Conservation (phyloP, 768 basidiomycete species). For the Mycena haematopus region DNA sequence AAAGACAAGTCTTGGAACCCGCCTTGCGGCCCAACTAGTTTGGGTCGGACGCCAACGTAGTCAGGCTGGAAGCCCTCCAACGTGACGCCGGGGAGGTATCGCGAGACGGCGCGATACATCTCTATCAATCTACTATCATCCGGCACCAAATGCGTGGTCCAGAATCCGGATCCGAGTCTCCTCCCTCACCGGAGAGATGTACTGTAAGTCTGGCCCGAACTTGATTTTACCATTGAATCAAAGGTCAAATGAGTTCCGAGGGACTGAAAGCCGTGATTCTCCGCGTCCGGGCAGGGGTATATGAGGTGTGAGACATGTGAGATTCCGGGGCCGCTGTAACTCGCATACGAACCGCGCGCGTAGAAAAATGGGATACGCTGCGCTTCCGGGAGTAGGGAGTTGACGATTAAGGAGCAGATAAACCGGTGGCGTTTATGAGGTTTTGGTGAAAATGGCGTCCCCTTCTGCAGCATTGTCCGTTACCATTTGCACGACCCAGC, state of each 20-base stretch:
- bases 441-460: conserved; percentile 75
- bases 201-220: conserved; percentile 94
- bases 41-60: conserved; percentile 88
- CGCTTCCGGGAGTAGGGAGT: conserved; percentile 65
- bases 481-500: conserved; percentile 89
- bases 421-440: conserved; percentile 85
- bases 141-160: conserved; percentile 70
- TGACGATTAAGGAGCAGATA: conserved; percentile 74
- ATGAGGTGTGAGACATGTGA: conserved; percentile 74
- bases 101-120: conserved; percentile 76
- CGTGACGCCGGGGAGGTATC: conserved; percentile 72
- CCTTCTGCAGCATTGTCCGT: conserved; percentile 52
- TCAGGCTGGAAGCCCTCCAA: conserved; percentile 74
- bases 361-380: conserved; percentile 77
- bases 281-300: conserved; percentile 86
- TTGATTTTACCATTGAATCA: conserved; percentile 84
- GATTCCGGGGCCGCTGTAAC: conserved; percentile 83
- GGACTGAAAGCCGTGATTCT: conserved; percentile 74
- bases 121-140: conserved; percentile 63
- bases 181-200: conserved; percentile 66
- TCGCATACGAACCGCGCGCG: conserved; percentile 86
- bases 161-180: conserved; percentile 71
- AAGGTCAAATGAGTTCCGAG: conserved; percentile 93
- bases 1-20: conserved; percentile 86
- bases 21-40: conserved; percentile 73